Base-by-base conservation (phyloP, 352 stramenopile species). In the Pythium rhizo-oryzae region DNA sequence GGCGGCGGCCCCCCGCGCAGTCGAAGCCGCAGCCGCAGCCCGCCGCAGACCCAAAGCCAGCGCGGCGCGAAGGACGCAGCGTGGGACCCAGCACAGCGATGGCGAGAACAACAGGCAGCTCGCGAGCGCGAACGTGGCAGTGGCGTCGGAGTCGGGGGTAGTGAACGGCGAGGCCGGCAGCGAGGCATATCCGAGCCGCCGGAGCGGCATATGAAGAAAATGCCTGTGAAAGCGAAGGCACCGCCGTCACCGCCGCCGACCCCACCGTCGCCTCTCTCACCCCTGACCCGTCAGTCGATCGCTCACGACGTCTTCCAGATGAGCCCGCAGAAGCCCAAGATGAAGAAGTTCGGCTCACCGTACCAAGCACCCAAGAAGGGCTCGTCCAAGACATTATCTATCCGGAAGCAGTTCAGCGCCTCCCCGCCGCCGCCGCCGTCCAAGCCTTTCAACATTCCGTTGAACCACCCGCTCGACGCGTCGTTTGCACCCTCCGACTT, bases 401-500 rank as follows among this genome's bases (percentile, higher is more conserved):
- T 71, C 51, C 56, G 57, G 28, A 71, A 71, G 18, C 65, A 61
- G 30, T 59, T 44, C 39, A 58, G 25, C 39, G 39, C 39, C 16
- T 54, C 60, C 9, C 37, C 65, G 57, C 64, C 64, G 15, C 64
- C 47, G 16, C 65, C 57, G 18, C 57, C 58, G 8, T 4, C 46
- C 11, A 59, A 65, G 18, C 53, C 35, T 21, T 66, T 71, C 41
- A 21, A 61, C 25, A 56, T 66, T 41, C 37, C 57, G 49, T 11
- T 41, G 8, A 21, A 71, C 24, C 56, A 62, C 19, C 28, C 57
- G 16, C 43, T 71, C 24, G 65, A 71, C 33, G 65, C 57, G 8
- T 66, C 64, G 54, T 69, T 69, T 25, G 54, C 62, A 23, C 55
- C 53, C 37, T 65, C 67, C 16, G 46, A 61, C 21, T 65, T 69